A percentile compares a stretch with the other conserved stretches of the same genome.
phyloP scores from a whole-genome alignment of 495 filamentous ascomycete genomes.

The Thozetella sp. region DNA sequence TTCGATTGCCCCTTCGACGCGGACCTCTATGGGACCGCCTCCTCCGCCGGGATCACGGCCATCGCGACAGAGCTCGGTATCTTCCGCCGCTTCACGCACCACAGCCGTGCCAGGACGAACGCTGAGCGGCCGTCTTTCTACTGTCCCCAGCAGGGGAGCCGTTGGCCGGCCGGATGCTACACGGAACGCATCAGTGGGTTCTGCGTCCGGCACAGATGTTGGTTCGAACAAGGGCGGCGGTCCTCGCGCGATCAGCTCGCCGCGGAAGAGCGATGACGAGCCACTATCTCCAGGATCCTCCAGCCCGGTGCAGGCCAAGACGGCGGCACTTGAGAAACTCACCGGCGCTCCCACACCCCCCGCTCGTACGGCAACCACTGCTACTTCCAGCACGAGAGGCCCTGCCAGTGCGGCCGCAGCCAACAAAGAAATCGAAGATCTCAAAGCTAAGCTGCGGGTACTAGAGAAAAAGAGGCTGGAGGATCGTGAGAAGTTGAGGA shows the following conservation, averaged over 20 bases:
- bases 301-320: conserved; percentile 45
- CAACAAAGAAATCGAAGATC: conserved; percentile 72
- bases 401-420: conserved; percentile 41
- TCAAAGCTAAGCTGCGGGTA: conserved; percentile 76
- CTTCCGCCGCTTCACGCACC: conserved; percentile 27
- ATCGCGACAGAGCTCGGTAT: conserved; percentile 31
- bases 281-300: conserved; percentile 40
- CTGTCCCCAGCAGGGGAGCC: conserved; percentile 26
- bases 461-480: conserved; percentile 83
- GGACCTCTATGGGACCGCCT: conserved; percentile 72
- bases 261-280: conserved; percentile 40
- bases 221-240: conserved; percentile 20
- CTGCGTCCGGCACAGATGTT: conserved; percentile 36
- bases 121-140: conserved; percentile 29
- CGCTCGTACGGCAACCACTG: conserved; percentile 22
- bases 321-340: conserved; percentile 45
- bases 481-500: conserved; percentile 85
- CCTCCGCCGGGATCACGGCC: conserved; percentile 29
- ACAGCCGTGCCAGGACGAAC: conserved; percentile 30
- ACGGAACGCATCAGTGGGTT: conserved; percentile 43
- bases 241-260: conserved; percentile 31
- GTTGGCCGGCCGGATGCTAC: conserved; percentile 27
- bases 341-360: conserved; percentile 33
- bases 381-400: conserved; percentile 24
- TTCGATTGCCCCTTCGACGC: conserved; percentile 39